Conservation (phyloP, 345 rosid species). For the Passiflora organensis region DNA sequence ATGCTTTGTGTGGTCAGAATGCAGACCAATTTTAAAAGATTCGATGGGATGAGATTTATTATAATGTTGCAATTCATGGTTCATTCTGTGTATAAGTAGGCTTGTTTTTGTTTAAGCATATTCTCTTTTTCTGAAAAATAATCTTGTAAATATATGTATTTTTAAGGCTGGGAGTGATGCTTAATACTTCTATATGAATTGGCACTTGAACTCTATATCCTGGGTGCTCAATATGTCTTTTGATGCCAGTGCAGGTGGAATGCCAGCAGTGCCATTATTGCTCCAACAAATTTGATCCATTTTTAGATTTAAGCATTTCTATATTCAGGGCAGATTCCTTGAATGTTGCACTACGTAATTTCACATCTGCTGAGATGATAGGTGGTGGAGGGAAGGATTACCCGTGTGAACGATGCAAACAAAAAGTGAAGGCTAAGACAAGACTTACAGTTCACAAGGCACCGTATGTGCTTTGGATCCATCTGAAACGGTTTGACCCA, state of each 20-base stretch:
- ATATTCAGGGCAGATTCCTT: slow-evolving; percentile 75
- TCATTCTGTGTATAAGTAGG: too few species aligned
- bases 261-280: slow-evolving; percentile 70
- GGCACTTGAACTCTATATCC: not conserved
- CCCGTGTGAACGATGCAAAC: slow-evolving; percentile 80
- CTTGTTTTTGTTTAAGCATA: not conserved
- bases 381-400: slow-evolving; percentile 92
- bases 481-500: slow-evolving; percentile 84
- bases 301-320: slow-evolving; percentile 87
- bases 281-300: slow-evolving; percentile 86
- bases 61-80: too few species aligned
- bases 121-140: not conserved
- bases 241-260: slow-evolving; percentile 43
- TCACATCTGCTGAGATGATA: slow-evolving; percentile 66
- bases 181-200: not conserved
- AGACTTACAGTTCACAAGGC: slow-evolving; percentile 82
- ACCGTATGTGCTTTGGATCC: slow-evolving; percentile 77
- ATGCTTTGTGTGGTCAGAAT: too few species aligned
- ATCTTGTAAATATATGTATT: slow-evolving; percentile 5
- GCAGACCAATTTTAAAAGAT: too few species aligned
- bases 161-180: not conserved
- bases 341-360: slow-evolving; percentile 63
- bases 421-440: slow-evolving; percentile 80
- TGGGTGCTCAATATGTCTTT: not conserved
- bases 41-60: too few species aligned